phyloP scores from a whole-genome alignment of 495 filamentous ascomycete genomes.

The Penicillium silybi region DNA sequence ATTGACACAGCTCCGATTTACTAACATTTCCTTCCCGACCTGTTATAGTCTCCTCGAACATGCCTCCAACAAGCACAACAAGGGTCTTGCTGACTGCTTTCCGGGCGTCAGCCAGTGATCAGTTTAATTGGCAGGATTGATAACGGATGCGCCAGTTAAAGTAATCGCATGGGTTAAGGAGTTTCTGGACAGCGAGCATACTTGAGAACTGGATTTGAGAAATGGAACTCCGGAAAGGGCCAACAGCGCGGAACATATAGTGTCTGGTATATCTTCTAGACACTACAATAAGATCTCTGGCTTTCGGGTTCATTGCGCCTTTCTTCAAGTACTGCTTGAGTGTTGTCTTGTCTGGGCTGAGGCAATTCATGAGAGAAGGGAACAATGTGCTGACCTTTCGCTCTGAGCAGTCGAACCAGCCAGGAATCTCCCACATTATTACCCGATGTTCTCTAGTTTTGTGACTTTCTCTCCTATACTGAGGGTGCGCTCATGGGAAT shows the following conservation, averaged over 20 bases:
- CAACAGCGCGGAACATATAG: not conserved
- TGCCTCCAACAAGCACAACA: conserved; percentile 28
- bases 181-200: not conserved
- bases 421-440: no score
- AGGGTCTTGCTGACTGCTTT: conserved; percentile 26
- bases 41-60: conserved; percentile 23
- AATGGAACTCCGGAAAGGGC: not conserved
- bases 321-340: no score
- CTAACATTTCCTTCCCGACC: not conserved
- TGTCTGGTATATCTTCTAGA: not conserved
- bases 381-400: no score
- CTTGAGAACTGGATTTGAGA: not conserved
- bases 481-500: not conserved
- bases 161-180: not conserved
- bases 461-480: no score
- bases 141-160: not conserved
- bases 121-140: not conserved
- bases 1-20: not conserved
- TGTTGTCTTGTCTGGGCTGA: no score
- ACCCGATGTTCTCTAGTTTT: no score
- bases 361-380: no score
- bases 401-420: not conserved
- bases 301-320: no score
- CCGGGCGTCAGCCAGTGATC: conserved; percentile 16
- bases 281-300: not conserved